These are phyloP conservation scores for Cladosporium sp. DNA, from an alignment of 2,329 filamentous ascomycete genomes.

Conservation along the genomic window DNA sequence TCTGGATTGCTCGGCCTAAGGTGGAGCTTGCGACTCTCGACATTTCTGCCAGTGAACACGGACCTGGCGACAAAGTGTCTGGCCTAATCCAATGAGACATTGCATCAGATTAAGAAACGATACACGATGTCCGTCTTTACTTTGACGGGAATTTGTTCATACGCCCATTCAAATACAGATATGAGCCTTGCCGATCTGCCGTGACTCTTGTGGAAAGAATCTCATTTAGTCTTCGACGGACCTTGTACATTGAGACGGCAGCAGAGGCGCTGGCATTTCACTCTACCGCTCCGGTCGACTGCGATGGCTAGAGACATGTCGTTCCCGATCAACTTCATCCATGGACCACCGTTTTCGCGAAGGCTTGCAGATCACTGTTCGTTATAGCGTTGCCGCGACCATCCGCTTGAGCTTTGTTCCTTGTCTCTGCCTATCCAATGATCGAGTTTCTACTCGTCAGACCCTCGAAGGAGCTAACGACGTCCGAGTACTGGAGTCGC, in stretches of 20 bases:
- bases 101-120: not conserved
- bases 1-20: too few relatives aligned
- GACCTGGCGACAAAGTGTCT: not conserved
- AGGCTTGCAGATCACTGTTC: not conserved
- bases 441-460: not conserved
- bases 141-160: not conserved
- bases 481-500: too few relatives aligned
- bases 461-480: not conserved
- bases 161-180: not conserved
- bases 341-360: not conserved
- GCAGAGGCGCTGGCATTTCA: not conserved
- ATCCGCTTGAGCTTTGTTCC: not conserved
- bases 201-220: not conserved
- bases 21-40: not conserved
- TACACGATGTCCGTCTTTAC: not conserved
- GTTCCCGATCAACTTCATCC: not conserved
- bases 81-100: not conserved
- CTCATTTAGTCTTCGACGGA: not conserved
- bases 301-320: too few relatives aligned
- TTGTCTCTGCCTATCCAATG: not conserved
- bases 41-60: not conserved
- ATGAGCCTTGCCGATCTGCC: not conserved
- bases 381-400: not conserved
- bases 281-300: not conserved
- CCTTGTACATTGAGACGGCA: not conserved